Conservation (phyloP, 164 flowering plant species). For the Vitis amurensis region DNA sequence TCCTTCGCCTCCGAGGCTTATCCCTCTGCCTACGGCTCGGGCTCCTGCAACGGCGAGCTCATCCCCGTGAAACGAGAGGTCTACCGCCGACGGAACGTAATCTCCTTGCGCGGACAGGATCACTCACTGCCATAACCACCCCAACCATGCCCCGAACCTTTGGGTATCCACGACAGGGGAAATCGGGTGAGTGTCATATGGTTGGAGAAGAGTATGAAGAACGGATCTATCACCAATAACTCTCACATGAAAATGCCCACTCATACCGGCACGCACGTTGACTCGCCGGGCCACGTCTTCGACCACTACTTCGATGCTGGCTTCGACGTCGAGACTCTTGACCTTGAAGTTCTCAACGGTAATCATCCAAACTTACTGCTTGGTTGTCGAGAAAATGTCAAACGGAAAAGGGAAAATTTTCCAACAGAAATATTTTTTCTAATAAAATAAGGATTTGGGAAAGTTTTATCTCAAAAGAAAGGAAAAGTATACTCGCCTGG, state of each 20-base stretch:
- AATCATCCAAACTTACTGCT: background rate
- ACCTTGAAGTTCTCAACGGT: constrained; percentile 84
- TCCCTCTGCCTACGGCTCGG: constrained; percentile 22
- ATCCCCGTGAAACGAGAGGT: constrained; percentile 52
- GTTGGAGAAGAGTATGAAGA: constrained; percentile 76
- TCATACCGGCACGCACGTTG: constrained; percentile 92
- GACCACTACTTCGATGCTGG: constrained; percentile 89
- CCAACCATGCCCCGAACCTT: constrained; percentile 58
- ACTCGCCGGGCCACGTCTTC: constrained; percentile 82
- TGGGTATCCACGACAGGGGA: too few relatives aligned
- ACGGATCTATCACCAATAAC: constrained; percentile 71
- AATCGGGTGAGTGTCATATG: too few relatives aligned
- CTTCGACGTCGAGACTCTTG: constrained; percentile 89
- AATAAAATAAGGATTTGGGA: background rate
- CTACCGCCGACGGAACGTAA: constrained; percentile 58
- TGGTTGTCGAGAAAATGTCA: background rate
- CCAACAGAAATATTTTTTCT: too few relatives aligned
- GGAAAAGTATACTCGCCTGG: too few relatives aligned
- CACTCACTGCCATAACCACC: constrained; percentile 50
- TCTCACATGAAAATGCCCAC: constrained; percentile 71
- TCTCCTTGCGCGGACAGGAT: too few relatives aligned
- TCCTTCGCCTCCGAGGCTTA: constrained; percentile 14
- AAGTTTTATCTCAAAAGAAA: background rate
- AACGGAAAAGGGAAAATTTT: too few relatives aligned
- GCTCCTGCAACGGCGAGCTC: constrained; percentile 11